Percentiles rank a stretch among this genome's conserved stretches.
Evolutionary conservation across 768 basidiomycete genomes (phyloP).

Genomic region (Lentinula lateritia): DNA sequence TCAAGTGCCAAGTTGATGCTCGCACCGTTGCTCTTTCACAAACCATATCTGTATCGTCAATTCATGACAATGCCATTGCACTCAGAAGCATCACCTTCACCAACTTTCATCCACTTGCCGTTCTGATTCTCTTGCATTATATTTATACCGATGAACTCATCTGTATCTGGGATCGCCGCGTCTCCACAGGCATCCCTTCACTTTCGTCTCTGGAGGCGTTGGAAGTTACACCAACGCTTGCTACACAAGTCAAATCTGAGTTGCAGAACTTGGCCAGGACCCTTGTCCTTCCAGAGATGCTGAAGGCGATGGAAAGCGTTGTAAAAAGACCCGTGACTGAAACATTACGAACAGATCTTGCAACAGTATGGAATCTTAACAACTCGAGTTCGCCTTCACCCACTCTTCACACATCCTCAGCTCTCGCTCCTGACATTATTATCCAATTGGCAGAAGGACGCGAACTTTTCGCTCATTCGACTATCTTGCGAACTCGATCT

Average conservation of each 20-base stretch:
- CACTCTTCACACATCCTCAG: not conserved
- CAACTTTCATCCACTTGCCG: conserved; percentile 57
- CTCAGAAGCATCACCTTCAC: conserved; percentile 33
- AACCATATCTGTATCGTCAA: conserved; percentile 23
- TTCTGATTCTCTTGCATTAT: conserved; percentile 75
- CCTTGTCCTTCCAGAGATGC: conserved; percentile 53
- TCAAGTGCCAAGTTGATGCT: not conserved
- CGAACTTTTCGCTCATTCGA: conserved; percentile 63
- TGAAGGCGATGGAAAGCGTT: conserved; percentile 49
- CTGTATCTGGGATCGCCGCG: conserved; percentile 79
- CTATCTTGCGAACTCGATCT: conserved; percentile 76
- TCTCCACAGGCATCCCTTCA: conserved; percentile 36
- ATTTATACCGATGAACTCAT: conserved; percentile 85
- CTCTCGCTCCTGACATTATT: conserved; percentile 56
- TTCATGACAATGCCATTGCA: not conserved
- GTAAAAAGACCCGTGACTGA: conserved; percentile 49
- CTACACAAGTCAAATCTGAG: conserved; percentile 53
- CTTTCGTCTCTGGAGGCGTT: conserved; percentile 12
- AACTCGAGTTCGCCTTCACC: not conserved
- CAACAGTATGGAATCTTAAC: conserved; percentile 28
- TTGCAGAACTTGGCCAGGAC: conserved; percentile 52
- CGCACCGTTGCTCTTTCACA: conserved; percentile 18
- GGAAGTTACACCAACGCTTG: conserved; percentile 30
- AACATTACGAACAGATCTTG: conserved; percentile 47
- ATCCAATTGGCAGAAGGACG: conserved; percentile 59